Conservation (phyloP, 768 basidiomycete genomes). For the Mycena albidolilacea region DNA sequence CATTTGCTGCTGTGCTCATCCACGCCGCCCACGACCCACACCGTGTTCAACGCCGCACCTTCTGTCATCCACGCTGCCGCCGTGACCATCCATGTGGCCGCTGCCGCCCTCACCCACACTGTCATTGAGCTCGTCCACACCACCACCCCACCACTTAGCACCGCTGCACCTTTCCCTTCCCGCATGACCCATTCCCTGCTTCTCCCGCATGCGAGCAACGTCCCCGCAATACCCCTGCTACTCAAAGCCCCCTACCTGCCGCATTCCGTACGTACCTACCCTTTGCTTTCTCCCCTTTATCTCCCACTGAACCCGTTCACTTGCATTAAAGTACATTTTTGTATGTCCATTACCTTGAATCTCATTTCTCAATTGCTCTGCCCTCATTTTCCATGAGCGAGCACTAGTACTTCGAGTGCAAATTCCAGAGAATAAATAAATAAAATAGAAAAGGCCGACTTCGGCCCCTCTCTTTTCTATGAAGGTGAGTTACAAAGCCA, state of each 20-base stretch:
- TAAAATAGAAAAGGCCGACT: neutral
- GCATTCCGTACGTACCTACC: neutral
- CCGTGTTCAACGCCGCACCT: neutral
- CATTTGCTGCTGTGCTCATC: neutral
- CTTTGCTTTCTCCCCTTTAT: neutral
- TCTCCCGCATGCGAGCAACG: neutral
- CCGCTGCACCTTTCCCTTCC: neutral
- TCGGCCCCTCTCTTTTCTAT: conserved; percentile 4
- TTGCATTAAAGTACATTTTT: conserved; percentile 1
- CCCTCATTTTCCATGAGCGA: conserved; percentile 5
- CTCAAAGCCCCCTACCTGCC: neutral
- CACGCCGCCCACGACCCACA: neutral
- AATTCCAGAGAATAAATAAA: conserved; percentile 1
- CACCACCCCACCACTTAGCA: neutral
- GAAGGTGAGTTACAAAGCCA: conserved; percentile 1
- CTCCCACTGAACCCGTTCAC: conserved; percentile 3
- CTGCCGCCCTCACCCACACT: neutral
- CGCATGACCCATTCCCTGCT: neutral
- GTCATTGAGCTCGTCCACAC: neutral
- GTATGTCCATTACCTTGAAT: conserved; percentile 1
- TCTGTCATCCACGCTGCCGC: neutral
- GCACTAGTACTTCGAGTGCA: neutral
- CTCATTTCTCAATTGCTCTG: conserved; percentile 2
- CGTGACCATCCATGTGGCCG: neutral
- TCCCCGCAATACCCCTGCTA: neutral